Base-by-base conservation (phyloP, 2,329 filamentous ascomycete genomes). In the Aspergillus quadricinctus region DNA sequence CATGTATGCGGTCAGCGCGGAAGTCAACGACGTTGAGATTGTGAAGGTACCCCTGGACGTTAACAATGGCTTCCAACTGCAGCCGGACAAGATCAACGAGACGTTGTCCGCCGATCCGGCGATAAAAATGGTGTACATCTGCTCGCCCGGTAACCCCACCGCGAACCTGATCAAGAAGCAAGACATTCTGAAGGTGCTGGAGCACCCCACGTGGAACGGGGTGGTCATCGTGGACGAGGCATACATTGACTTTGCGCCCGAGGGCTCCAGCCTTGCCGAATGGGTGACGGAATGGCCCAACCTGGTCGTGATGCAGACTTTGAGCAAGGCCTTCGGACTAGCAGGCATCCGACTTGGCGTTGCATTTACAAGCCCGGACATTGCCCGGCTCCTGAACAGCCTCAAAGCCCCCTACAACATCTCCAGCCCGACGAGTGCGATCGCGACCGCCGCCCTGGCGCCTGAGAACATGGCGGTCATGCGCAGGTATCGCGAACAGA, bases 401-500 rank as follows among this genome's bases (percentile, higher is more conserved):
- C 81, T 99, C 68, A 97, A 97, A 77, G 93, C 94, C 0, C 94
- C 94, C 0, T 99, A 99, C 78, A 97, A 97, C 75, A 87, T 99
- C 66, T 88, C 91, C 3, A 93, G 87, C 65, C 91, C 91, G 0
- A 97, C 93, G 1, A 92, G 88, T 65, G 86, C 88, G 37, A 81
- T 99, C 19, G 94, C 92, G 1, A 83, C 80, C 40, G 84, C 87
- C 23, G 92, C 90, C 3, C 78, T 97, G 41, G 80, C 83, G 1
- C 76, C 80, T 0, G 74, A 80, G 19, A 92, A 92, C 28, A 73
- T 97, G 48, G 76, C 80, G 0, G 81, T 88, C 14, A 96, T 97
- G 92, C 79, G 79, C 41, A 73, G 66, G 29, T 88, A 96, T 73
- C 81, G 83, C 45, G 81, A 80, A n/a, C 81, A 82, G 65, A 88